Evolutionary conservation across 495 filamentous ascomycete species (phyloP).

Genomic region (Penicillium paradoxum): DNA sequence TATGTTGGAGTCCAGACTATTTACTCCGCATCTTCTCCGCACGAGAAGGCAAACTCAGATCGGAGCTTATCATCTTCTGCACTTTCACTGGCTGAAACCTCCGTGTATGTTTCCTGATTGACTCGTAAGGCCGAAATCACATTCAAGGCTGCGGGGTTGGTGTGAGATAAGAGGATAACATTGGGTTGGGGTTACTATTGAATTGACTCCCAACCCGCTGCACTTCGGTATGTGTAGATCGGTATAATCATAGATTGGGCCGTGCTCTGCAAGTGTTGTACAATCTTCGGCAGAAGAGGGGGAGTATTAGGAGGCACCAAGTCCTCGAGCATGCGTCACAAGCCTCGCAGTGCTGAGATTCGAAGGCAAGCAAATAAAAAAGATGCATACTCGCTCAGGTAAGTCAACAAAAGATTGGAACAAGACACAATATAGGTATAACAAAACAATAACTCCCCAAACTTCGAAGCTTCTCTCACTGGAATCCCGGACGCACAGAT

Average conservation of each 20-base stretch:
- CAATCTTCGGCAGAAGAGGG: neutral
- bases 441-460: neutral
- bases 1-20: neutral
- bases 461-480: neutral
- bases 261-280: neutral
- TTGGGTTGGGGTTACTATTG: neutral
- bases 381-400: neutral
- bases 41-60: neutral
- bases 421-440: neutral
- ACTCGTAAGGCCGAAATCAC: neutral
- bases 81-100: conserved; percentile 6
- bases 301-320: neutral
- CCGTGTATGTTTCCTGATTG: conserved; percentile 1
- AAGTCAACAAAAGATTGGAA: neutral
- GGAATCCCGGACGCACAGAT: neutral
- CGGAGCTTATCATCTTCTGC: conserved; percentile 1
- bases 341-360: neutral
- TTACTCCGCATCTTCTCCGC: conserved; percentile 9
- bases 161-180: neutral
- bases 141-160: neutral
- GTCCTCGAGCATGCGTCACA: neutral
- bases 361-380: neutral
- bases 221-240: neutral
- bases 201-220: too few relatives aligned
- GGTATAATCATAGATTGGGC: neutral